phyloP scores from a whole-genome alignment of 73 alveolate species.

The Tetrahymena elliotti region DNA sequence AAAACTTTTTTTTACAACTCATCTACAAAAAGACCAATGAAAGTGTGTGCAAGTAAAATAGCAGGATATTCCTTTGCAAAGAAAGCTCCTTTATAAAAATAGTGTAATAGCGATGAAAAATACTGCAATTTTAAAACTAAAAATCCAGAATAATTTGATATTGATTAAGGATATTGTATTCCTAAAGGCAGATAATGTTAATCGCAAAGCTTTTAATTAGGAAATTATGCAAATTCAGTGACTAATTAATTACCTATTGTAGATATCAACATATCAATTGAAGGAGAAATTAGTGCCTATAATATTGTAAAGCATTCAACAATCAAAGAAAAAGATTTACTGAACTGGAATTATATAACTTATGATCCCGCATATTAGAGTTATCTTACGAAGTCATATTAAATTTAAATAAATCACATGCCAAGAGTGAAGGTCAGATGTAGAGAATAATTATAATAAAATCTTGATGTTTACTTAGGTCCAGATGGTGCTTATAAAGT shows the following conservation, averaged over 20 bases:
- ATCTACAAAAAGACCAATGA: not conserved
- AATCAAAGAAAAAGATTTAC: not conserved
- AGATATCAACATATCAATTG: not conserved
- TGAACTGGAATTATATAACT: not conserved
- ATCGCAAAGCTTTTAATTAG: not conserved
- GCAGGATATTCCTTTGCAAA: not conserved
- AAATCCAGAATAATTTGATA: not conserved
- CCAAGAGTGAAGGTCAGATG: not conserved
- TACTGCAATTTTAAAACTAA: not conserved
- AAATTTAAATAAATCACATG: not conserved
- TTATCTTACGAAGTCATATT: not conserved
- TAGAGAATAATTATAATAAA: not conserved
- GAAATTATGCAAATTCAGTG: not conserved
- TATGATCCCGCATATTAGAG: not conserved
- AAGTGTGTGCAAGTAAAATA: not conserved
- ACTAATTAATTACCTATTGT: not conserved
- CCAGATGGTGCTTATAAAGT: not conserved
- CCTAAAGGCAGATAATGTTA: not conserved
- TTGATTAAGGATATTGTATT: not conserved
- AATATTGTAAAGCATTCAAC: not conserved
- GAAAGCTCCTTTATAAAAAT: not conserved
- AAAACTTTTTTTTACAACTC: not conserved
- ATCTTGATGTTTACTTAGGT: not conserved
- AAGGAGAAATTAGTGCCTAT: not conserved
- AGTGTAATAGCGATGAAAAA: not conserved